Evolutionary conservation across 306 rosid species (phyloP), one percentile per base, ranked within the genome.

Genomic region (Urtica urens): DNA sequence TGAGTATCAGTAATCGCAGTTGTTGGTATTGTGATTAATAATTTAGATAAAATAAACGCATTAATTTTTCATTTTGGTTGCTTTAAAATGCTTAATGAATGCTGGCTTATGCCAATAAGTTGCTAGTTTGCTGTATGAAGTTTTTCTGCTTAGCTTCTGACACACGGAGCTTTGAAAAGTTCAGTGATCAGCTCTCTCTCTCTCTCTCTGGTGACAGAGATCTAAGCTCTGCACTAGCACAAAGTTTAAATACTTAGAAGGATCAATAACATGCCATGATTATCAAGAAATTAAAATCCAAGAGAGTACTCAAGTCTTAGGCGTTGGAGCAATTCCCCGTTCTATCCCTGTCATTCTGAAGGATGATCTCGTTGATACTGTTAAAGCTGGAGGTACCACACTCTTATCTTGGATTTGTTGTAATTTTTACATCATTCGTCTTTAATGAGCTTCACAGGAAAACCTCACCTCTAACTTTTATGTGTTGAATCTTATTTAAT

Each of bases 301-400:
- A 73, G 95, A 88, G 72, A 88, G 78, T 52, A 81, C 93, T 18
- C 87, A 84, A 53, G 76, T 88, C 44, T 59, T 88, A 59, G 86
- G 93, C 46, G 95, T 84, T 58, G 95, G 97, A 44, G 92, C 93
- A 16, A 88, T 88, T 65, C 97, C 97, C 58, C 97, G 97, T 43
- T 73, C 97, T 49, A 74, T 88, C 60, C 80, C 71, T 53, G 75
- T 88, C 75, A 77, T 88, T 66, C 67, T 88, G 65, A 64, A 81
- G 73, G 95, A 88, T 34, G 97, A 88, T 66, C 95, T 88, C 54
- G 97, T 77, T 60, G 97, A 88, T 62, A 69, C 74, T 60, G 80
- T 88, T 51, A 88, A 84, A 78, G 97, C 95, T 61, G 97, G 97
- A 77, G 97, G 97, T 88, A 78, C 67, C 30, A 59, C 41, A 41